Base-by-base conservation (phyloP, 768 basidiomycete genomes). In the Collybia nuda region DNA sequence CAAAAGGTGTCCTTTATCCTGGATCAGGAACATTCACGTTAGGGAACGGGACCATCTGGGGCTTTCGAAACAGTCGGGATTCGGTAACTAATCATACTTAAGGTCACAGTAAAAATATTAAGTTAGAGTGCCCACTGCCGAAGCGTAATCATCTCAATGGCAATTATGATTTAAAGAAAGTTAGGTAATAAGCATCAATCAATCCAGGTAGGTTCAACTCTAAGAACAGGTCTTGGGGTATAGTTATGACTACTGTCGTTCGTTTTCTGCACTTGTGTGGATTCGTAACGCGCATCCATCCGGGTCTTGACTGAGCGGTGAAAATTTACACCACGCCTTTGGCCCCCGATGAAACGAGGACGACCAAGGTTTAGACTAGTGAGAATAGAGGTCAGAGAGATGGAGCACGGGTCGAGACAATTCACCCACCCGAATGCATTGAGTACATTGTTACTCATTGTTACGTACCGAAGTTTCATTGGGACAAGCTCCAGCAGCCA, bases 401-500 rank as follows among this genome's bases (percentile, higher is more conserved):
- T 26, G 3, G 7, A 7, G 15, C n/a, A 50, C 14, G 24, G 24
- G 24, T 26, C 7, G 24, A 7, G 24, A 32, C 2, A 14, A 32
- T 36, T 9, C n/a, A 51, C 51, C 17, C 9, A 47, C 46, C 36
- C 21, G 11, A 66, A 47, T 28, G 54, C 55, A 21, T 53, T 54
- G 19, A 47, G 51, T 71, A 69, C 71, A 19, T 51, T 45, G 23
- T 70, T 56, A 36, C 68, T 52, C 3, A 54, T 62, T 41, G 58
- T 60, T 58, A 74, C 73, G 45, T 63, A 70, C 14, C 67, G 62
- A 28, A 70, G 64, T 35, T 59, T 59, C n/a, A 67, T 32, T 0
- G 75, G 79, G 15, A 74, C 29, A 14, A 75, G 4, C 60, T 87
- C 85, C 18, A 87, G 70, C 35, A 79, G 41, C 85, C 86, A 86